Conservation (phyloP, 495 filamentous ascomycete genomes). For the Penicillium pulvis region DNA sequence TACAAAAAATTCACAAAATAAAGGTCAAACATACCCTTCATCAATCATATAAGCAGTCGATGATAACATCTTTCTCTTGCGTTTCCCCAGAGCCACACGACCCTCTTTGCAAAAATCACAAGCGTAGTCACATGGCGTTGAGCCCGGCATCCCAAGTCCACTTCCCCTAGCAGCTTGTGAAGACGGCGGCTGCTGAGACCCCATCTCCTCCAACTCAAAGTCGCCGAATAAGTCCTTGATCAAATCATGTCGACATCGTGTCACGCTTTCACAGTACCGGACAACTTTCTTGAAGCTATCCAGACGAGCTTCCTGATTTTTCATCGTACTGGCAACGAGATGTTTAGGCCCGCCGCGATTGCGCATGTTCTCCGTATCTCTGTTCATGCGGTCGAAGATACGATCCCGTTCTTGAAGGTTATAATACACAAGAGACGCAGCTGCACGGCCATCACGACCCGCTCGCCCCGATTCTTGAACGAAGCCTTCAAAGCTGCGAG, state of each 20-base stretch:
- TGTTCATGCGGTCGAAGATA: conserved; percentile 54
- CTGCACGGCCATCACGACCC: conserved; percentile 84
- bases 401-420: conserved; percentile 80
- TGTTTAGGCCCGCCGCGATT: conserved; percentile 31
- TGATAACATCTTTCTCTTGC: conserved; percentile 51
- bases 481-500: conserved; percentile 91
- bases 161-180: conserved; percentile 10
- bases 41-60: conserved; percentile 13
- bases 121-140: conserved; percentile 72
- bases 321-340: conserved; percentile 21
- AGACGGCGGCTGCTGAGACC: conserved; percentile 35
- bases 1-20: not conserved
- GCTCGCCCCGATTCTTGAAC: conserved; percentile 95
- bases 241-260: conserved; percentile 69
- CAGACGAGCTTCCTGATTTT: conserved; percentile 42
- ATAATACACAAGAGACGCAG: conserved; percentile 86
- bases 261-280: conserved; percentile 77
- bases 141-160: not conserved
- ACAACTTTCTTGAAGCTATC: conserved; percentile 61
- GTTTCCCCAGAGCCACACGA: conserved; percentile 56
- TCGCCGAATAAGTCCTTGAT: conserved; percentile 88
- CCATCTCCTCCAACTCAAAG: conserved; percentile 43
- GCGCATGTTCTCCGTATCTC: conserved; percentile 39
- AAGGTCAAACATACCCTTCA: conserved; percentile 19
- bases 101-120: conserved; percentile 90